Percentiles rank a stretch among this genome's conserved stretches.
phyloP scores from a whole-genome alignment of 495 filamentous ascomycete genomes.

The Staphylotrichum longicolle region DNA sequence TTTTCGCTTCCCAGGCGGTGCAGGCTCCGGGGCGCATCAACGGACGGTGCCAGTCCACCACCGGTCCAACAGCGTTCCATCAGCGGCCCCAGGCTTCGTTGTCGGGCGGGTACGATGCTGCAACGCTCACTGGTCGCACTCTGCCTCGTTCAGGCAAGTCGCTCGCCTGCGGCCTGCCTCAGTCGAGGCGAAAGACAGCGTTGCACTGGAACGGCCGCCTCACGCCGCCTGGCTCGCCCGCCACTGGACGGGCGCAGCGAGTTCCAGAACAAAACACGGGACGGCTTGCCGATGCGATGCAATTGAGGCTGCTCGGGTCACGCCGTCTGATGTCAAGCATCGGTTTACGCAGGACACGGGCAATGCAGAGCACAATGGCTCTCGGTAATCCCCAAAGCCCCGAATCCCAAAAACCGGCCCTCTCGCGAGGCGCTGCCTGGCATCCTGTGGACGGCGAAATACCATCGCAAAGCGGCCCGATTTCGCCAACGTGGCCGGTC shows the following conservation, averaged over 20 bases:
- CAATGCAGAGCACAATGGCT: not conserved
- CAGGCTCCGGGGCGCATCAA: conserved; percentile 1
- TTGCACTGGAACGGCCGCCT: conserved; percentile 20
- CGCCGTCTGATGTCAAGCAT: not conserved
- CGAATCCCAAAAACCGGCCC: not conserved
- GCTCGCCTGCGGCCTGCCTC: conserved; percentile 11
- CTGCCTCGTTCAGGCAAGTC: conserved; percentile 16
- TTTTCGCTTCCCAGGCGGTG: not conserved
- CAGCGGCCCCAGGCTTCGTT: not conserved
- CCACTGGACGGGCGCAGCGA: not conserved
- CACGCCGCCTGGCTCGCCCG: conserved; percentile 7
- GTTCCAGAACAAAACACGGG: conserved; percentile 22
- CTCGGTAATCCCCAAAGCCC: not conserved
- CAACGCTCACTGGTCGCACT: conserved; percentile 13
- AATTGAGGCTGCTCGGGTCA: conserved; percentile 4
- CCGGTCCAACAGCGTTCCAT: not conserved
- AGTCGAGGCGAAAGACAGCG: conserved; percentile 16
- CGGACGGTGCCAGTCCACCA: too few relatives aligned
- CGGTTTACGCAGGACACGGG: not conserved
- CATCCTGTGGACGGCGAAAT: not conserved
- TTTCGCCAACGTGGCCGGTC: conserved; percentile 11
- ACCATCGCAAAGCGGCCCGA: conserved; percentile 13
- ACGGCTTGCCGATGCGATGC: conserved; percentile 14
- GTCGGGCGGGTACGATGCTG: conserved; percentile 6
- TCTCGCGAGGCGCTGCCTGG: not conserved